A percentile compares a stretch with the other conserved stretches of the same genome.
Conservation (phyloP, 768 basidiomycete species). For the Panus rudis region DNA sequence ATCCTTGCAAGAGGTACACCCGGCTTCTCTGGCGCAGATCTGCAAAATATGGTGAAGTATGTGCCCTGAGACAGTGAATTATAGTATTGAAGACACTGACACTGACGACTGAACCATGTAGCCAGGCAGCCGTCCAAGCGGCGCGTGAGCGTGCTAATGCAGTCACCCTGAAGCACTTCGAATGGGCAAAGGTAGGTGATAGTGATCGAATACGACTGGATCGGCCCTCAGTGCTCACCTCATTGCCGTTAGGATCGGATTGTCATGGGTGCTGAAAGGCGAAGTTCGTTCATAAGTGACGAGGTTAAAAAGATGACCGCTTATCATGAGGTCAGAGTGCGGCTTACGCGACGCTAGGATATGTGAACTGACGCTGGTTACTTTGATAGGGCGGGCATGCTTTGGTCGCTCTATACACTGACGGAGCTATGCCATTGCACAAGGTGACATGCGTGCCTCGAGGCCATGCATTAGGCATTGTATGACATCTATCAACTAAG, state of each 20-base stretch:
- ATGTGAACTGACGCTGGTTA: conserved; percentile 5
- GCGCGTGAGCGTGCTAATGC: conserved; percentile 71
- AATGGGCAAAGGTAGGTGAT: conserved; percentile 85
- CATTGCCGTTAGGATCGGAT: conserved; percentile 72
- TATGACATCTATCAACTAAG: conserved; percentile 29
- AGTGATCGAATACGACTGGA: too few relatives aligned
- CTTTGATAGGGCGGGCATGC: conserved; percentile 76
- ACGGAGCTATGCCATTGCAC: conserved; percentile 94
- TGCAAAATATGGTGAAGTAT: conserved; percentile 96
- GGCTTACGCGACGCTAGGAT: background rate
- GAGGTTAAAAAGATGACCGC: conserved; percentile 87
- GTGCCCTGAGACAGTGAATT: conserved; percentile 19
- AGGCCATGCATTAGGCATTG: conserved; percentile 86
- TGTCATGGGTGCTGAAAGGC: conserved; percentile 93
- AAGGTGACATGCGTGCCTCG: conserved; percentile 97
- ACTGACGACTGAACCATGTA: conserved; percentile 16
- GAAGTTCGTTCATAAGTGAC: conserved; percentile 81
- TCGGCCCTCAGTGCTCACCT: too few relatives aligned
- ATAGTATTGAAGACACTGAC: background rate
- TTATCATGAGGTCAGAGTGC: conserved; percentile 76
- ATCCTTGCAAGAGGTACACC: conserved; percentile 90
- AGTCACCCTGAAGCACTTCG: conserved; percentile 79
- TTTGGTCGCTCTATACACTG: conserved; percentile 88
- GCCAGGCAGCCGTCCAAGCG: conserved; percentile 92
- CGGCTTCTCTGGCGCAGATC: conserved; percentile 94